Evolutionary conservation across 805 yeast genomes (phyloP), one percentile per base, ranked within the genome.

Genomic region (Cyberlindnera japonica): DNA sequence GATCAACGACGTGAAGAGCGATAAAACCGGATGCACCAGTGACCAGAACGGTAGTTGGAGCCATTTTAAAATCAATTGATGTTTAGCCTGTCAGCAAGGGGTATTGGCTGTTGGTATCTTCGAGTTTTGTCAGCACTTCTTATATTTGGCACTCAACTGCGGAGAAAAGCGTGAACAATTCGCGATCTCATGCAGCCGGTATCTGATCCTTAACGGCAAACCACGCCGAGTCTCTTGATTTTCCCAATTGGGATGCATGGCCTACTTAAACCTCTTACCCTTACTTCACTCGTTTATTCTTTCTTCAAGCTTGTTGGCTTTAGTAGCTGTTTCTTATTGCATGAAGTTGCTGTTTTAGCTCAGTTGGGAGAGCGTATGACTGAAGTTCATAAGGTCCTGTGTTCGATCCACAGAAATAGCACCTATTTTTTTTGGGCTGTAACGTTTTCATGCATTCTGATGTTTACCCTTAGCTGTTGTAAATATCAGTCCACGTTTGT

Each of bases 321-420:
- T 25, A 7, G 15, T 9, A 6, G n/a, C 28, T n/a, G n/a, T n/a
- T n/a, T n/a, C n/a, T n/a, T n/a, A n/a, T n/a, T n/a, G n/a, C n/a
- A n/a, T 14, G 30, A 38, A 43, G 38, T 13, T 38, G 61, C 61
- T 55, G 57, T 47, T 49, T 52, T 57, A 56, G 62, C 59, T 58
- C 59, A 58, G 58, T 49, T 53, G 62, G 59, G 59, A 56, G 59
- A 56, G 59, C 60, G 59, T 49, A 50, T 51, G 59, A 55, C 60
- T 58, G 60, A 57, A 57, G 60, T 79, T 79, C 85, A 77, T 81
- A 71, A 79, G 85, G 86, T 79, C 83, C 81, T 77, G 83, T 75
- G 84, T 80, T 80, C 85, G 79, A 79, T 77, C 83, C 85, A 75
- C 84, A 77, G 75, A 71, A 68, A 62, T 69, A 75, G 79, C 79